phyloP scores from a whole-genome alignment of 495 filamentous ascomycete genomes.

The Parathielavia hyrcaniae region DNA sequence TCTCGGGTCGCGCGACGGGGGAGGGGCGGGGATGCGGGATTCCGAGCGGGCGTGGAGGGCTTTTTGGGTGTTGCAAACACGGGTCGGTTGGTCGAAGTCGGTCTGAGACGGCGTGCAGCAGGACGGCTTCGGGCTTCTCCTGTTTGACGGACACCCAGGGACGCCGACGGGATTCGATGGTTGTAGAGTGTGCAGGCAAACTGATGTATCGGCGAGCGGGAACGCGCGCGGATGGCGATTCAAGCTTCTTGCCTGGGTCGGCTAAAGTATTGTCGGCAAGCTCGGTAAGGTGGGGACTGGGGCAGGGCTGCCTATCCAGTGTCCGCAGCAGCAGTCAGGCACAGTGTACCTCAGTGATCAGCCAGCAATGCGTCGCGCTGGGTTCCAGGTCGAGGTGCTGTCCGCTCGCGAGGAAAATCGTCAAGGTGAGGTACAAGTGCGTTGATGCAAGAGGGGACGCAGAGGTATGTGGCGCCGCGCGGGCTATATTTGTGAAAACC shows the following conservation, averaged over 20 bases:
- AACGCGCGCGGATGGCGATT: not conserved
- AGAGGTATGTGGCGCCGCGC: conserved; percentile 2
- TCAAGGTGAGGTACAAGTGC: too few species aligned
- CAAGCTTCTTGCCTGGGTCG: not conserved
- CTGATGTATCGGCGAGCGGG: not conserved
- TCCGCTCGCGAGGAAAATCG: too few species aligned
- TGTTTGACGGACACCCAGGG: not conserved
- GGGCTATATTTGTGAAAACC: conserved; percentile 8
- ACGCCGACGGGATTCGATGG: not conserved
- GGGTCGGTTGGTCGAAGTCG: not conserved
- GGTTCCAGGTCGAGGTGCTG: too few species aligned
- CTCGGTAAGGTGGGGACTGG: not conserved
- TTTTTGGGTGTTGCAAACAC: not conserved
- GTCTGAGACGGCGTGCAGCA: not conserved
- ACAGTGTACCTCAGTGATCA: too few species aligned
- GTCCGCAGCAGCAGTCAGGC: not conserved
- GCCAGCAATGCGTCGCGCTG: not conserved
- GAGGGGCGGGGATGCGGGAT: conserved; percentile 1
- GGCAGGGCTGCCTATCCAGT: too few species aligned
- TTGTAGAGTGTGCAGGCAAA: not conserved
- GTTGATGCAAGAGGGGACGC: not conserved
- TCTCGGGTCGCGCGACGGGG: conserved; percentile 11
- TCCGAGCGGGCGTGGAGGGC: not conserved
- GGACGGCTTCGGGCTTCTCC: not conserved
- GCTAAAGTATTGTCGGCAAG: not conserved